These are phyloP conservation scores for Aspergillus phoenicis DNA, from an alignment of 2,329 filamentous ascomycete species.

Conservation along the genomic window DNA sequence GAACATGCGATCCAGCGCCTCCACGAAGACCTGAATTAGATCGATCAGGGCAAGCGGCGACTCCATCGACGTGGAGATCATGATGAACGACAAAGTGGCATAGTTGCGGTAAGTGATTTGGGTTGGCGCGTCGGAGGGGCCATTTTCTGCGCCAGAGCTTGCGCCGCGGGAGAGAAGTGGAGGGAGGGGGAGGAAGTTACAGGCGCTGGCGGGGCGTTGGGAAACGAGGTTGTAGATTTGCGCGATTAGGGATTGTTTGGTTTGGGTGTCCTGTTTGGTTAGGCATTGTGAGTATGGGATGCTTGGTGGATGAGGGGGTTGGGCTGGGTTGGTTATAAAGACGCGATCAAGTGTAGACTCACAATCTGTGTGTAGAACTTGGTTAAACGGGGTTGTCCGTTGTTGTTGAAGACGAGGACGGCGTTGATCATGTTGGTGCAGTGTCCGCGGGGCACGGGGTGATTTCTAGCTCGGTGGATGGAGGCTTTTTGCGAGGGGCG, in stretches of 20 bases:
- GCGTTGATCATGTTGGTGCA: constrained; percentile 83
- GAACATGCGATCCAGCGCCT: constrained; percentile 90
- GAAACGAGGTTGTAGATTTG: constrained; percentile 97
- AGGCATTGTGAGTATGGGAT: not conserved
- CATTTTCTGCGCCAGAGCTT: constrained; percentile 50
- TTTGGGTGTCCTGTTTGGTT: constrained; percentile 79
- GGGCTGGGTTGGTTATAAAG: no score
- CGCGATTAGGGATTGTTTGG: constrained; percentile 93
- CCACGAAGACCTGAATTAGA: constrained; percentile 96
- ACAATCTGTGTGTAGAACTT: constrained; percentile 99
- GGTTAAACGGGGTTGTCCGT: constrained; percentile 91
- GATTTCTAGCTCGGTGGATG: not conserved
- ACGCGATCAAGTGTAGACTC: constrained; percentile 26
- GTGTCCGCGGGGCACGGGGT: not conserved
- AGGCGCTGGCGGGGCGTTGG: constrained; percentile 85
- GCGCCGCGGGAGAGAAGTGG: constrained; percentile 62
- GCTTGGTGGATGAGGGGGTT: no score
- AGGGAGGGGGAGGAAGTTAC: constrained; percentile 89
- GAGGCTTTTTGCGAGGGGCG: not conserved
- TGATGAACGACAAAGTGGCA: constrained; percentile 96
- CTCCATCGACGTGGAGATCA: constrained; percentile 95
- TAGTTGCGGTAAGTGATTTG: constrained; percentile 98
- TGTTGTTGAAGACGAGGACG: constrained; percentile 97
- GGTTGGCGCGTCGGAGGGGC: constrained; percentile 84
- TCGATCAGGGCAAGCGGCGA: constrained; percentile 94